These are phyloP conservation scores for Penicillium digitatum DNA, from an alignment of 2,329 filamentous ascomycete species.

Conservation along the genomic window DNA sequence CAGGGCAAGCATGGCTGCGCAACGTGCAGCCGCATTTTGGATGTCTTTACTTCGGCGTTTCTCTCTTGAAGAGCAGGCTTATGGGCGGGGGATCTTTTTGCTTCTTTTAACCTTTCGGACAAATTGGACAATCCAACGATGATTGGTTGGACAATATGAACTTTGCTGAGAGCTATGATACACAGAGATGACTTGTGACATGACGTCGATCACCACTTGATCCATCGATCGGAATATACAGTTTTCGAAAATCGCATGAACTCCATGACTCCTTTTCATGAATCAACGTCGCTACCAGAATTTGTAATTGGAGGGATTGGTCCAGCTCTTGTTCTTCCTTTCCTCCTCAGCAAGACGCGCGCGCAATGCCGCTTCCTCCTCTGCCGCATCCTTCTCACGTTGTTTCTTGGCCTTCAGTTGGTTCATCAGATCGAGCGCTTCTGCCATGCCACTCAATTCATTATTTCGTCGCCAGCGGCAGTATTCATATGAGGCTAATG, in stretches of 20 bases:
- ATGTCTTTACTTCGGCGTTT: slow-evolving; percentile 2
- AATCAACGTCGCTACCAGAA: slow-evolving; percentile 40
- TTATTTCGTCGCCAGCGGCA: slow-evolving; percentile 70
- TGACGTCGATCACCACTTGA: slow-evolving; percentile 13
- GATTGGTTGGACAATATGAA: slow-evolving; percentile 12
- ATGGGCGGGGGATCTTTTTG: background rate
- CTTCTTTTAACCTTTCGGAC: background rate
- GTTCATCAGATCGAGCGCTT: slow-evolving; percentile 77
- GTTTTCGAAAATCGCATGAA: slow-evolving; percentile 24
- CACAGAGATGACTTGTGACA: slow-evolving; percentile 25
- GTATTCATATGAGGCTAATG: slow-evolving; percentile 74
- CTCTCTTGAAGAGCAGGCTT: background rate
- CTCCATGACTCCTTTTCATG: slow-evolving; percentile 32
- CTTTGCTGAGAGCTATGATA: slow-evolving; percentile 22
- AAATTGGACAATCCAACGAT: background rate
- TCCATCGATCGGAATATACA: slow-evolving; percentile 23
- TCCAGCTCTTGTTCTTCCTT: slow-evolving; percentile 42
- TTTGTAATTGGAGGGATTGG: slow-evolving; percentile 44
- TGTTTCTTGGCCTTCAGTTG: slow-evolving; percentile 66
- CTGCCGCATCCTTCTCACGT: slow-evolving; percentile 44
- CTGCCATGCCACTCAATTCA: slow-evolving; percentile 78
- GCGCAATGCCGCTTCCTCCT: slow-evolving; percentile 33
- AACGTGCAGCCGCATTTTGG: background rate
- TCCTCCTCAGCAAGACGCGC: slow-evolving; percentile 37
- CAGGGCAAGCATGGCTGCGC: background rate